Conservation (phyloP, 2,329 filamentous ascomycete genomes). For the Xylaria sp. region DNA sequence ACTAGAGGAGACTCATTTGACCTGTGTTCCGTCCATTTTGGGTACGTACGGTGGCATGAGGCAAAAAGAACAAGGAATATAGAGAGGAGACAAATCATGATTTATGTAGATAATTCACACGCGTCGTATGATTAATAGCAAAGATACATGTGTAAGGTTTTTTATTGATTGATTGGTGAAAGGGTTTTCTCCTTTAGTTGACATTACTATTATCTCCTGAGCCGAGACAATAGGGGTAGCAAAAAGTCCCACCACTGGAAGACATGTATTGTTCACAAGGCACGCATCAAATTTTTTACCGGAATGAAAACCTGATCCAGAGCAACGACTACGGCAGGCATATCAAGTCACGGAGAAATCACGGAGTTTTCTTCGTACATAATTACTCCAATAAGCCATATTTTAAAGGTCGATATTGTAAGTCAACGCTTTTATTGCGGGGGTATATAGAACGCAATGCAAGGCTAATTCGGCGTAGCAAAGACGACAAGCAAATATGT, state of each 20-base stretch:
- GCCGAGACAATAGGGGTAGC: too few relatives aligned
- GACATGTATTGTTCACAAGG: too few relatives aligned
- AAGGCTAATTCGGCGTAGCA: constrained; percentile 3
- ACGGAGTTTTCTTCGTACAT: not conserved
- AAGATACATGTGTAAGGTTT: constrained; percentile 3
- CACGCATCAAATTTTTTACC: not conserved
- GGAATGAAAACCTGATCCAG: not conserved
- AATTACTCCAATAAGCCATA: not conserved
- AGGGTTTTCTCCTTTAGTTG: too few relatives aligned
- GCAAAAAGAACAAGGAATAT: constrained; percentile 3
- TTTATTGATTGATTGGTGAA: not conserved
- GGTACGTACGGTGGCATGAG: not conserved
- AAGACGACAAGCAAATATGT: constrained; percentile 1
- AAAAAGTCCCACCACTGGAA: too few relatives aligned
- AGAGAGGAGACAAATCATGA: constrained; percentile 10
- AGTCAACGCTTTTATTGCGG: constrained; percentile 29
- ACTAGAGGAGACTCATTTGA: not conserved
- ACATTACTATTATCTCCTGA: too few relatives aligned
- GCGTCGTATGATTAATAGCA: constrained; percentile 7
- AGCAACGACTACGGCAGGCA: not conserved
- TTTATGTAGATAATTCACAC: constrained; percentile 14
- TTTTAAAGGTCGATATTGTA: not conserved
- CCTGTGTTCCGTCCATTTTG: not conserved
- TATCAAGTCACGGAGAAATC: not conserved
- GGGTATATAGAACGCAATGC: constrained; percentile 35